phyloP scores from a whole-genome alignment of 179 eudicot species.

The Silene noctiflora region DNA sequence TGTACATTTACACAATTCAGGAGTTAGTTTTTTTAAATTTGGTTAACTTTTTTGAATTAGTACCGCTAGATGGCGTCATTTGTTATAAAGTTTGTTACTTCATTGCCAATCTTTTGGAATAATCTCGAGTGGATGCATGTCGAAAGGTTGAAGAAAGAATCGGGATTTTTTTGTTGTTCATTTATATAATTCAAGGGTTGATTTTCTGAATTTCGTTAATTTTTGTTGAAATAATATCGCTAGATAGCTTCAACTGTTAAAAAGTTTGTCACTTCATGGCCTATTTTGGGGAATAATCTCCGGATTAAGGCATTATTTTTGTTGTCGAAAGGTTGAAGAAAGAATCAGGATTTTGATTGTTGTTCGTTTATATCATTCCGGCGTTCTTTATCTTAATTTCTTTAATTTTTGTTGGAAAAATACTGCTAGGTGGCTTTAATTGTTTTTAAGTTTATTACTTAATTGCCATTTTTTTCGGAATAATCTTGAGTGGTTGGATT shows the following conservation, averaged over 20 bases:
- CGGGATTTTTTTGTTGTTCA: neutral
- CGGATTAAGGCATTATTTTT: neutral
- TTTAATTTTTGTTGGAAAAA: neutral
- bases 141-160: neutral
- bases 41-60: neutral
- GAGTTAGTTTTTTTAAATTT: neutral
- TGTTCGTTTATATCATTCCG: constrained; percentile 1
- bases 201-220: constrained; percentile 1
- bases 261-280: neutral
- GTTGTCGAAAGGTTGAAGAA: neutral
- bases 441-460: neutral
- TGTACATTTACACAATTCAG: neutral
- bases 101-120: neutral
- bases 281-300: neutral
- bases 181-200: neutral
- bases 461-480: neutral
- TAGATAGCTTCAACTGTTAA: neutral
- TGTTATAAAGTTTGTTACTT: neutral
- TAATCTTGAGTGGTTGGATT: neutral
- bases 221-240: neutral
- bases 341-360: constrained; percentile 36
- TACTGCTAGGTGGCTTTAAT: neutral
- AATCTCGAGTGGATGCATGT: neutral
- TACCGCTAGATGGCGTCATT: neutral
- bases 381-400: neutral